Evolutionary conservation across 768 basidiomycete species (phyloP), one percentile per base, ranked within the genome.

Genomic region (Scleroderma citrinum): DNA sequence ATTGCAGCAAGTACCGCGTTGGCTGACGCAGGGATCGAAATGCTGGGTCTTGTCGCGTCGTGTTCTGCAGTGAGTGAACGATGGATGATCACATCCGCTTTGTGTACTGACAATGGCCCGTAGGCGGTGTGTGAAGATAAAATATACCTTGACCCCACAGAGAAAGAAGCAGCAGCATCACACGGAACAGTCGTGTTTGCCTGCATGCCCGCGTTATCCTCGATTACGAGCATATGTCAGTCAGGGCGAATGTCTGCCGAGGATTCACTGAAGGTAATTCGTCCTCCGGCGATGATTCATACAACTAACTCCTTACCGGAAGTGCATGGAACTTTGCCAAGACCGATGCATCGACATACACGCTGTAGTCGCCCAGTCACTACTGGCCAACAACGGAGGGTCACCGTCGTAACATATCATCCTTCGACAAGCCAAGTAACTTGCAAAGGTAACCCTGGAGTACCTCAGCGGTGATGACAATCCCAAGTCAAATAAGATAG

Each of bases 1-100:
- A 79, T 92, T 6, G 95, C 94, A 16, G 89, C 92, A 1, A 91
- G 87, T 57, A 81, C 90, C 2, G 94, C 96, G 7, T 75, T 98
- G 3, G 92, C 92, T 8, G 84, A 95, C 62, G 94, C 95, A 13
- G 92, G 94, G 2, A 84, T 98, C 41, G 90, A 95, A 56, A 82
- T 98, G 77, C 66, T 84, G 35, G 96, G 92, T 3, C 73, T 99
- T 13, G 93, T 94, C 5, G 75, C 83, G 14, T 87, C 94, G 0
- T 90, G 87, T 56, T 78, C 88, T 24, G 84, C 85, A 29, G 92
- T 92, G 56, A 55, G 82, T 65, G 34, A n/a, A n/a, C n/a, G n/a
- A 13, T 5, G 20, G 29, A 13, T n/a, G 11, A 30, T 17, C 8
- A 21, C 32, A 44, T 17, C 7, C 34, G 5, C 34, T 35, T 14